Conservation (phyloP, 257 asterid species). For the Osmanthus fragrans region DNA sequence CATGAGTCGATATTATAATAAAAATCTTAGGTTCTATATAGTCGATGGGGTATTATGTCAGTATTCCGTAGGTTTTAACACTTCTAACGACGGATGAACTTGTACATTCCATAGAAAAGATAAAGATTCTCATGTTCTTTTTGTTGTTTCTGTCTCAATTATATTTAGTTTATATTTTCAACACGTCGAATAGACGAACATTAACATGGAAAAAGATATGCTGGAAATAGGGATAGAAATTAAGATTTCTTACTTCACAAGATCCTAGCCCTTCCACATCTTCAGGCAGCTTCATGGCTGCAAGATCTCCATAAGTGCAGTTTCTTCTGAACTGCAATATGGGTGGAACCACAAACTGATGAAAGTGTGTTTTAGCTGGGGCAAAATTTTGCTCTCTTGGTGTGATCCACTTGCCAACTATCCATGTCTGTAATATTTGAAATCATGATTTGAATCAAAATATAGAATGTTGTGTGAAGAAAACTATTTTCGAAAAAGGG, state of each 20-base stretch:
- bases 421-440: slow-evolving; percentile 57
- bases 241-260: slow-evolving; percentile 59
- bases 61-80: too few relatives aligned
- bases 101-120: too few relatives aligned
- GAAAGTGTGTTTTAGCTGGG: slow-evolving; percentile 81
- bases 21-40: too few relatives aligned
- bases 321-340: slow-evolving; percentile 65
- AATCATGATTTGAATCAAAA: not conserved
- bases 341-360: slow-evolving; percentile 94
- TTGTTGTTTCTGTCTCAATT: too few relatives aligned
- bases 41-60: too few relatives aligned
- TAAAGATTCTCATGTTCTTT: too few relatives aligned
- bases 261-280: slow-evolving; percentile 79
- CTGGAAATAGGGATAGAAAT: not conserved
- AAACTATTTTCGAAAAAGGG: not conserved
- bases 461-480: not conserved
- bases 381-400: slow-evolving; percentile 76
- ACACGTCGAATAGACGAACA: not conserved
- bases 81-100: too few relatives aligned
- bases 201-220: not conserved
- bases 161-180: not conserved
- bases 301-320: slow-evolving; percentile 87
- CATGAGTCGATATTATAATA: not conserved
- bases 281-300: slow-evolving; percentile 82
- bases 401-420: slow-evolving; percentile 93